Evolutionary conservation across 306 rosid genomes (phyloP).

Genomic region (Quercus aquifolioides): DNA sequence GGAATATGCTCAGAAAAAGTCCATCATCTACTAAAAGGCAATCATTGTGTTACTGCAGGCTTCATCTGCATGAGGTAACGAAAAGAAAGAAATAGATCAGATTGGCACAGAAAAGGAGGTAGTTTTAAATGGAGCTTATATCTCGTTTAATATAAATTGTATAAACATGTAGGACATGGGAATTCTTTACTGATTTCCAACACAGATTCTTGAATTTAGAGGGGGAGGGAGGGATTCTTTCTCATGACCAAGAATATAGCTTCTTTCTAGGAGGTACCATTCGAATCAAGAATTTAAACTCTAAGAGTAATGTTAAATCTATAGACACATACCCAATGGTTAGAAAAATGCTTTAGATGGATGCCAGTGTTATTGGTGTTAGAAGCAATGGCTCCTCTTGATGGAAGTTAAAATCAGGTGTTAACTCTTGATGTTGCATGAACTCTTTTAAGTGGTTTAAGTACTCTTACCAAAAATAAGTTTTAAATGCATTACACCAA

Average conservation of each 20-base stretch:
- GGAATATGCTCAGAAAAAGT: slow-evolving; percentile 9
- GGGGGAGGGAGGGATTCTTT: background rate
- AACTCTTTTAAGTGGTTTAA: background rate
- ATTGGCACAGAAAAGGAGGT: background rate
- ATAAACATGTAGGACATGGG: background rate
- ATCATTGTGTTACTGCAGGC: background rate
- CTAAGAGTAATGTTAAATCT: background rate
- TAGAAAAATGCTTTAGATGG: background rate
- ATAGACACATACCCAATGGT: background rate
- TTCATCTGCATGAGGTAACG: background rate
- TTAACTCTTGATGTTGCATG: background rate
- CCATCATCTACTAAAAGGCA: background rate
- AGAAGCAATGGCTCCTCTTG: background rate
- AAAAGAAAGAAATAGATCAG: background rate
- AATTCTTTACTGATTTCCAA: background rate
- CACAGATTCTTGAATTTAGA: background rate
- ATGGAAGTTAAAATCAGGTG: background rate
- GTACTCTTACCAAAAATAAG: background rate
- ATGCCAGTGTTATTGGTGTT: background rate
- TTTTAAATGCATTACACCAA: background rate
- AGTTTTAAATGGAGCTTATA: background rate
- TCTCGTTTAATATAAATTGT: background rate
- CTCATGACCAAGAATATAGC: background rate
- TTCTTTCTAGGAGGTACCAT: background rate
- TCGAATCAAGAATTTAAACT: background rate